phyloP scores from a whole-genome alignment of 139 green algal species.

The Tetraselmis chui region DNA sequence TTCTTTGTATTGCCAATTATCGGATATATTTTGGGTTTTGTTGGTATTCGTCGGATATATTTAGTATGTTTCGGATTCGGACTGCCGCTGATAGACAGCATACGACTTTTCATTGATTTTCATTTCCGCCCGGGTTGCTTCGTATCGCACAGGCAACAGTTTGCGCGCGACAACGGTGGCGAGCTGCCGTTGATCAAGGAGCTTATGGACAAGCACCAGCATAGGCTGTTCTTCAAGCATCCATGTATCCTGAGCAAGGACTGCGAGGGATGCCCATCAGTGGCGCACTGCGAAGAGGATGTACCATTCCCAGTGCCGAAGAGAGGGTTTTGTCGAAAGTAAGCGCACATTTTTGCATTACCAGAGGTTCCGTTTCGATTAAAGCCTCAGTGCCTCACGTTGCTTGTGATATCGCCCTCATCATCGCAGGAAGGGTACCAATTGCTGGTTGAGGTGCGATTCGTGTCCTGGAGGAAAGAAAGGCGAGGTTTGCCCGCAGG shows the following conservation, averaged over 20 bases:
- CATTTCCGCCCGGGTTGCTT: too few species aligned
- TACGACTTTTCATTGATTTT: too few species aligned
- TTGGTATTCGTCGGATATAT: too few species aligned
- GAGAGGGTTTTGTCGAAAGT: slow-evolving; percentile 1
- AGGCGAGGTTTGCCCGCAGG: not conserved
- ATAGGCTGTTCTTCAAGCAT: slow-evolving; percentile 9
- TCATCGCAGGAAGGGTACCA: not conserved
- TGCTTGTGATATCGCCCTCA: not conserved
- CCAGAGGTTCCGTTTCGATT: not conserved
- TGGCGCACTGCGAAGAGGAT: slow-evolving; percentile 1
- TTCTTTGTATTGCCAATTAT: too few species aligned
- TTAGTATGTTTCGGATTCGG: too few species aligned
- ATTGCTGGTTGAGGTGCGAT: not conserved
- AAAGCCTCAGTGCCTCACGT: not conserved
- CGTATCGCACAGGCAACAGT: slow-evolving; percentile 11
- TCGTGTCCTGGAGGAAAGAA: not conserved
- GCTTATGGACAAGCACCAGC: slow-evolving; percentile 1
- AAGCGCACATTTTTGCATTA: too few species aligned
- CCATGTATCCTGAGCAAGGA: slow-evolving; percentile 10
- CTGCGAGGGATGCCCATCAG: slow-evolving; percentile 5
- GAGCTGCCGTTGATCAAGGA: slow-evolving; percentile 13
- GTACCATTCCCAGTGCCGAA: slow-evolving; percentile 1
- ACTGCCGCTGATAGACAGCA: too few species aligned
- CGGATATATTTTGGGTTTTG: too few species aligned
- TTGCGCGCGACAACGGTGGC: slow-evolving; percentile 6